phyloP scores from a whole-genome alignment of 2,329 filamentous ascomycete genomes.

The Colletotrichum musicola region DNA sequence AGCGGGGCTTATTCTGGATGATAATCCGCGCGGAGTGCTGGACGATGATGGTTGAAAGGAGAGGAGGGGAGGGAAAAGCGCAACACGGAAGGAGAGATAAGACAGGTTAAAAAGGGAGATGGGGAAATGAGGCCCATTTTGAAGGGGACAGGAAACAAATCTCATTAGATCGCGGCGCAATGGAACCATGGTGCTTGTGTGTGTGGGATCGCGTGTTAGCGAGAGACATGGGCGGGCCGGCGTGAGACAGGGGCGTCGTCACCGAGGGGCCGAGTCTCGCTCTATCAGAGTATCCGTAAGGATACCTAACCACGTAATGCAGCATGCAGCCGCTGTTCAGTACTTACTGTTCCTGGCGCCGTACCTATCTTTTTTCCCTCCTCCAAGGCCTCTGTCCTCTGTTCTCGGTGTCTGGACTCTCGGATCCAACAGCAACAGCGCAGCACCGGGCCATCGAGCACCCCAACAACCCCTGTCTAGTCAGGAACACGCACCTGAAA shows the following conservation, averaged over 20 bases:
- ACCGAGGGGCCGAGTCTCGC: slow-evolving; percentile 11
- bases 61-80: slow-evolving; percentile 13
- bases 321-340: too few species aligned
- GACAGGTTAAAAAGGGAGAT: slow-evolving; percentile 22
- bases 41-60: slow-evolving; percentile 33
- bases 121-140: slow-evolving; percentile 35
- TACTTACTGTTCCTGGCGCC: too few species aligned
- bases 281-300: slow-evolving; percentile 4
- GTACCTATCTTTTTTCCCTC: too few species aligned
- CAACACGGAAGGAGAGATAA: background rate
- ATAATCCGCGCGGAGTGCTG: slow-evolving; percentile 36
- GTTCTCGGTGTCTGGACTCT: too few species aligned
- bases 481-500: slow-evolving; percentile 29
- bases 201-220: slow-evolving; percentile 20
- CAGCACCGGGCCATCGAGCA: slow-evolving; percentile 13
- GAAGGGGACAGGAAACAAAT: slow-evolving; percentile 33
- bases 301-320: too few species aligned
- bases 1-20: slow-evolving; percentile 27
- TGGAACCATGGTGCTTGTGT: background rate
- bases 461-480: slow-evolving; percentile 26
- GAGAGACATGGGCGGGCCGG: slow-evolving; percentile 14
- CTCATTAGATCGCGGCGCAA: slow-evolving; percentile 27
- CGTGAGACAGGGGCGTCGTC: slow-evolving; percentile 28
- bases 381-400: too few species aligned
- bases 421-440: background rate